Conservation (phyloP, 352 stramenopile genomes). For the Globisporangium okanoganense region DNA sequence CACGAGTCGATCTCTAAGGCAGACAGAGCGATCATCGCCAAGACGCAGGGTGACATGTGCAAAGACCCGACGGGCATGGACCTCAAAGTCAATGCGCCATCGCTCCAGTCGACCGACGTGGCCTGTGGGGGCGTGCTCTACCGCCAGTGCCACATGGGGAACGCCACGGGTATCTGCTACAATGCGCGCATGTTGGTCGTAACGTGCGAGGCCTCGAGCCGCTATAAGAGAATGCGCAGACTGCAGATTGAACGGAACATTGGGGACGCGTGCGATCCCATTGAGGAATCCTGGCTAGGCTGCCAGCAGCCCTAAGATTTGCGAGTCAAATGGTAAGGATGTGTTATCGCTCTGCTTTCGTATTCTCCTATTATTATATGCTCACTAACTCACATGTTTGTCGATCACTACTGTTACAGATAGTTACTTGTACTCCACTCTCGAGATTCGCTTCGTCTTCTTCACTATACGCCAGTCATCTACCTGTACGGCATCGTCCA, state of each 20-base stretch:
- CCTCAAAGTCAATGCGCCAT: conserved; percentile 16
- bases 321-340: too few species aligned
- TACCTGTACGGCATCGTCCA: neutral
- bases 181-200: conserved; percentile 34
- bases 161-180: conserved; percentile 31
- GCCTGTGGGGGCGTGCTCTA: conserved; percentile 27
- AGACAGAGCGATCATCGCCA: conserved; percentile 5
- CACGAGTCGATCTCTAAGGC: conserved; percentile 2
- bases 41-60: conserved; percentile 8
- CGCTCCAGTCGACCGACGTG: conserved; percentile 23
- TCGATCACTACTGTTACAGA: neutral
- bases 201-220: conserved; percentile 17
- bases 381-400: conserved; percentile 2
- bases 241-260: conserved; percentile 21
- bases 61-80: neutral
- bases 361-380: neutral
- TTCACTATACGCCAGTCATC: neutral
- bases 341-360: neutral
- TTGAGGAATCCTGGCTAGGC: conserved; percentile 13
- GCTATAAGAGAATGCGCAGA: conserved; percentile 23
- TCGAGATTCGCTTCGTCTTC: neutral
- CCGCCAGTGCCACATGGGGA: conserved; percentile 23
- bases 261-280: conserved; percentile 9
- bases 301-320: neutral
- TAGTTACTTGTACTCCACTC: neutral